A percentile compares a stretch with the other conserved stretches of the same genome.
phyloP scores from a whole-genome alignment of 2,329 filamentous ascomycete genomes.

The Trichoderma sp. region DNA sequence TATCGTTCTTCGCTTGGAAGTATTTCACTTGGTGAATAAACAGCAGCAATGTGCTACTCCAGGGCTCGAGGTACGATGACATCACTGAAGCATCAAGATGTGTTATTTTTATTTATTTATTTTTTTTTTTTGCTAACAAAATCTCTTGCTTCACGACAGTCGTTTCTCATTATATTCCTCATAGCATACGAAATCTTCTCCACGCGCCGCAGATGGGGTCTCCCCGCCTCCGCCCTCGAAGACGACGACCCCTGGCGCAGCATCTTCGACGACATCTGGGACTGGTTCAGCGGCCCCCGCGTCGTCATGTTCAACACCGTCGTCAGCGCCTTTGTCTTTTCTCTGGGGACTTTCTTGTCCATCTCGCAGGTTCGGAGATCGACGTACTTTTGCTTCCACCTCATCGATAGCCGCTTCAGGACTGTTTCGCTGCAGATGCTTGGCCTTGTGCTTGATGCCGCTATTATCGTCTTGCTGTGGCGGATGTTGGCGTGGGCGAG shows the following conservation, averaged over 20 bases:
- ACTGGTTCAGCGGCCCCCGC: slow-evolving; percentile 45
- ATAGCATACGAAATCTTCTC: slow-evolving; percentile 45
- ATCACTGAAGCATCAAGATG: slow-evolving; percentile 6
- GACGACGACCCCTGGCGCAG: slow-evolving; percentile 49
- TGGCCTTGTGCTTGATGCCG: slow-evolving; percentile 46
- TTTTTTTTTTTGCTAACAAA: not conserved
- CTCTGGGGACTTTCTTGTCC: slow-evolving; percentile 42
- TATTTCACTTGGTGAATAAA: slow-evolving; percentile 44
- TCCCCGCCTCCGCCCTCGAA: slow-evolving; percentile 31
- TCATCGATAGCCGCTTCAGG: slow-evolving; percentile 38
- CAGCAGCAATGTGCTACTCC: slow-evolving; percentile 50
- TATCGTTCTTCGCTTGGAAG: slow-evolving; percentile 47
- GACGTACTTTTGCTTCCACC: slow-evolving; percentile 50
- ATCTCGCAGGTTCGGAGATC: slow-evolving; percentile 41
- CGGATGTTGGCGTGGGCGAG: slow-evolving; percentile 50
- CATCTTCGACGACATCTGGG: slow-evolving; percentile 45
- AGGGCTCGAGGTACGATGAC: slow-evolving; percentile 45
- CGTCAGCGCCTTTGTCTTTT: slow-evolving; percentile 38
- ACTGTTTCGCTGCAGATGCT: slow-evolving; percentile 42
- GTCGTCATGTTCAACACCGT: slow-evolving; percentile 36
- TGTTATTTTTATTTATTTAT: too few relatives aligned
- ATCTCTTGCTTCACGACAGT: slow-evolving; percentile 30
- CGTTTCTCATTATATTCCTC: slow-evolving; percentile 46
- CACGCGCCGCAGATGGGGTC: slow-evolving; percentile 31
- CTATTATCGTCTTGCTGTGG: slow-evolving; percentile 49